A percentile compares a stretch with the other conserved stretches of the same genome.
phyloP scores from a whole-genome alignment of 1,284 basidiomycete species.

The Trametes hirsuta region DNA sequence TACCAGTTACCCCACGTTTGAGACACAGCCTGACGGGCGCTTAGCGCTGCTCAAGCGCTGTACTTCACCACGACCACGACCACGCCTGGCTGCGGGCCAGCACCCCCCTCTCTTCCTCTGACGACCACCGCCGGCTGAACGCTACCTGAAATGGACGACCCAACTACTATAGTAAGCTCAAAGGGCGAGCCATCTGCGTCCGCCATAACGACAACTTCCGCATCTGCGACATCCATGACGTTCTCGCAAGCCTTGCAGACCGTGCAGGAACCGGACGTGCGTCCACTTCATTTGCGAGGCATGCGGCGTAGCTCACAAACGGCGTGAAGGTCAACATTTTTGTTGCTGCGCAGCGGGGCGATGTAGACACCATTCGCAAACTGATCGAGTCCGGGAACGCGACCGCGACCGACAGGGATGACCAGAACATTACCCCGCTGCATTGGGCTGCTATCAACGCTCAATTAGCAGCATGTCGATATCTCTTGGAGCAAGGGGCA shows the following conservation, averaged over 20 bases:
- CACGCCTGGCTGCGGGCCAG: constrained; percentile 20
- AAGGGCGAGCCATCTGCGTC: constrained; percentile 38
- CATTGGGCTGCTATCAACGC: constrained; percentile 98
- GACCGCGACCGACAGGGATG: constrained; percentile 80
- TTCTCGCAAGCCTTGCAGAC: constrained; percentile 34
- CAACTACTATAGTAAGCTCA: constrained; percentile 29
- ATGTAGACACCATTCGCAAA: constrained; percentile 66
- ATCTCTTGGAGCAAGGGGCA: constrained; percentile 91
- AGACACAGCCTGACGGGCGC: no score
- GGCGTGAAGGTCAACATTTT: constrained; percentile 64
- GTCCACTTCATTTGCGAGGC: constrained; percentile 4
- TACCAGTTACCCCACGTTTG: no score
- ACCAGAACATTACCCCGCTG: constrained; percentile 91
- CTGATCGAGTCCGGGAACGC: constrained; percentile 78
- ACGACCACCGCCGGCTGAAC: constrained; percentile 7
- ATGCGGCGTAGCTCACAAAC: neutral
- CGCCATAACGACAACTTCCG: constrained; percentile 34
- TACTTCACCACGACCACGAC: constrained; percentile 21
- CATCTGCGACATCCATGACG: constrained; percentile 33
- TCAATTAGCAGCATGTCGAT: constrained; percentile 77
- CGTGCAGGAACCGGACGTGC: constrained; percentile 38
- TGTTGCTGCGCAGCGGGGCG: constrained; percentile 86
- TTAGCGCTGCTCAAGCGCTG: neutral
- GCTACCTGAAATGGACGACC: constrained; percentile 29
- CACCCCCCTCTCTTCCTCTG: neutral